Evolutionary conservation across 805 yeast genomes (phyloP).

Genomic region (Priceomyces carsonii): DNA sequence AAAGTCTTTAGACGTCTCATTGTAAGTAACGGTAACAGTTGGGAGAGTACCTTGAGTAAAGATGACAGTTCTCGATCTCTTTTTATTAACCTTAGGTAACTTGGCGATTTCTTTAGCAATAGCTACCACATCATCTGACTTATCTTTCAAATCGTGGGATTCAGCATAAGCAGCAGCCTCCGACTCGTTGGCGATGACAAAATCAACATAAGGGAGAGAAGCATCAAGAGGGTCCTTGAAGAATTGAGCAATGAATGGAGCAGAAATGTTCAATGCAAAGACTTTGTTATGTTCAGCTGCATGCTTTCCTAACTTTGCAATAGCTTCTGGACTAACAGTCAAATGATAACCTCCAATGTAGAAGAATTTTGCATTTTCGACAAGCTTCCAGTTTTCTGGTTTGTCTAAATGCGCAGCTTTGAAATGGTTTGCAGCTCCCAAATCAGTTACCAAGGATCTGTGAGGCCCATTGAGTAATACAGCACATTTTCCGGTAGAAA

Average conservation of each 20-base stretch:
- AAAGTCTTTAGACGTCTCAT: slow-evolving; percentile 46
- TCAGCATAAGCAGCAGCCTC: slow-evolving; percentile 96
- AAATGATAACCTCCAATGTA: slow-evolving; percentile 99
- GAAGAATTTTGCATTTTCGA: slow-evolving; percentile 76
- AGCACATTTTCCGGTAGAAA: slow-evolving; percentile 97
- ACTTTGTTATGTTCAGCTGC: slow-evolving; percentile 81
- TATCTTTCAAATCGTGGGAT: slow-evolving; percentile 61
- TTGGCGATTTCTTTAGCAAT: slow-evolving; percentile 83
- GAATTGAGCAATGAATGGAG: slow-evolving; percentile 95
- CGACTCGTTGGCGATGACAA: slow-evolving; percentile 91
- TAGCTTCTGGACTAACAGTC: slow-evolving; percentile 96
- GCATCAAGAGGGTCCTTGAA: slow-evolving; percentile 88
- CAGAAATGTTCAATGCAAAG: slow-evolving; percentile 84
- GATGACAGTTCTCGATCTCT: slow-evolving; percentile 78
- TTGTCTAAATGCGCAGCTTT: slow-evolving; percentile 81
- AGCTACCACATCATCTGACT: slow-evolving; percentile 59
- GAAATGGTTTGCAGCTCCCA: slow-evolving; percentile 98
- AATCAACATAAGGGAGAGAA: slow-evolving; percentile 84
- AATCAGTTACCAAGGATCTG: slow-evolving; percentile 93
- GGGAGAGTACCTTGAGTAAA: slow-evolving; percentile 96
- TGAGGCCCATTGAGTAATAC: slow-evolving; percentile 85
- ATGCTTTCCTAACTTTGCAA: slow-evolving; percentile 83
- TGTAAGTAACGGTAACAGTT: slow-evolving; percentile 73
- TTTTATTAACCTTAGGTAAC: slow-evolving; percentile 69
- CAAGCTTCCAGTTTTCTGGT: slow-evolving; percentile 86